Evolutionary conservation across 2,329 filamentous ascomycete genomes (phyloP), one percentile per base, ranked within the genome.

Genomic region (Clarireedia monteithiana): DNA sequence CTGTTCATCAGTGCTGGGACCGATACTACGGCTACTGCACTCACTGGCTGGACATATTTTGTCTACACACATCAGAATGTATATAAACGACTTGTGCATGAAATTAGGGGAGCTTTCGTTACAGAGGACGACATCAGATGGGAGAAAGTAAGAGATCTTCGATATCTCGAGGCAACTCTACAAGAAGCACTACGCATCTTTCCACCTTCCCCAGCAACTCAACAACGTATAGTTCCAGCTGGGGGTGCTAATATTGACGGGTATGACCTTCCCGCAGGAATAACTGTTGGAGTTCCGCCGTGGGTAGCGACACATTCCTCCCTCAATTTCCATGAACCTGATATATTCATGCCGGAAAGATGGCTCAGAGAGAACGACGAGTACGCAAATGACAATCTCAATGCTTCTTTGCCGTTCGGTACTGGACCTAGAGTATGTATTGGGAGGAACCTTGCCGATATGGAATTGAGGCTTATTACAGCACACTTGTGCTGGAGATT

Each of bases 31-130:
- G 58, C 59, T 3, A 62, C 56, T 9, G 15, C 52, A 10, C 53
- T 62, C 26, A 60, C 61, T 39, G 61, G 60, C 6, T 47, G 50
- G 23, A 59, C 52, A 12, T 61, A 56, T 39, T 50, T 57, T 20
- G 62, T 74, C 3, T 55, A 64, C 1, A 66, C 50, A 5, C 68
- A 72, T 39, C 71, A 70, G 0, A 55, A 63, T 0, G 60, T 57
- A 1, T 59, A 71, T 4, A 48, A 65, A 59, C 71, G 62, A 27
- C 44, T 76, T 12, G 63, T 59, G 1, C 17, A 66, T 0, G 76
- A 79, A 63, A 65, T 78, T 0, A 73, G 74, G 0, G 60, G 64
- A 0, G 36, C 66, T 0, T 78, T 77, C 55, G 54, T 55, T 0
- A 59, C 47, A 0, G 66, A 71, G 30, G 64, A 68, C 0, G 72